phyloP scores from a whole-genome alignment of 345 rosid species.

The Citrus trifoliata region DNA sequence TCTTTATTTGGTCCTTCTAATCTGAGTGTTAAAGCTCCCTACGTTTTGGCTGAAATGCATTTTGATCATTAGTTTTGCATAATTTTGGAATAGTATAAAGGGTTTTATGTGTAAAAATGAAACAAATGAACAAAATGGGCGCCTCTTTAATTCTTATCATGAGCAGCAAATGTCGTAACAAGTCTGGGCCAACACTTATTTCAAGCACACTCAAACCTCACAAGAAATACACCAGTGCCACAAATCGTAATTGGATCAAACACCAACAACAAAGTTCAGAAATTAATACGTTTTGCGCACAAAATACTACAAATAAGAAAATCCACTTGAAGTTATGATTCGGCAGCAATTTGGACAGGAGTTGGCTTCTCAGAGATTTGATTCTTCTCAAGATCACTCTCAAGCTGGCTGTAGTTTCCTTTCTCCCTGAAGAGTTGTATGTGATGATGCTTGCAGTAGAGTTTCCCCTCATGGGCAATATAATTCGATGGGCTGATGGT shows the following conservation, averaged over 20 bases:
- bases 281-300: not conserved
- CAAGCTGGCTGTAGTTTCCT: slow-evolving; percentile 71
- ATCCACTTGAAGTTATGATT: slow-evolving; percentile 8
- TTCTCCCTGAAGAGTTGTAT: slow-evolving; percentile 59
- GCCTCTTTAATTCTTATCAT: not conserved
- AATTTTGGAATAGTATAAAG: too few species aligned
- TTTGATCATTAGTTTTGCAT: too few species aligned
- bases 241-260: not conserved
- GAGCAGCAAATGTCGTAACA: slow-evolving; percentile 6
- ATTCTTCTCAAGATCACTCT: slow-evolving; percentile 29
- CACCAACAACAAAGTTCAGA: not conserved
- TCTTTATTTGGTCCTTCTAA: not conserved
- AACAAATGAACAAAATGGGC: not conserved
- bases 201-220: slow-evolving; percentile 6
- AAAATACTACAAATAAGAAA: not conserved
- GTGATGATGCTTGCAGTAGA: slow-evolving; percentile 75
- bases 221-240: not conserved
- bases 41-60: not conserved
- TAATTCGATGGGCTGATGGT: slow-evolving; percentile 63
- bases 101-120: not conserved
- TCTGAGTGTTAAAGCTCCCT: not conserved
- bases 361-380: slow-evolving; percentile 7
- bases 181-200: not conserved
- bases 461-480: slow-evolving; percentile 60
- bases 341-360: slow-evolving; percentile 31